These are phyloP conservation scores for Auricularia heimuer DNA, from an alignment of 768 basidiomycete species.

Conservation along the genomic window DNA sequence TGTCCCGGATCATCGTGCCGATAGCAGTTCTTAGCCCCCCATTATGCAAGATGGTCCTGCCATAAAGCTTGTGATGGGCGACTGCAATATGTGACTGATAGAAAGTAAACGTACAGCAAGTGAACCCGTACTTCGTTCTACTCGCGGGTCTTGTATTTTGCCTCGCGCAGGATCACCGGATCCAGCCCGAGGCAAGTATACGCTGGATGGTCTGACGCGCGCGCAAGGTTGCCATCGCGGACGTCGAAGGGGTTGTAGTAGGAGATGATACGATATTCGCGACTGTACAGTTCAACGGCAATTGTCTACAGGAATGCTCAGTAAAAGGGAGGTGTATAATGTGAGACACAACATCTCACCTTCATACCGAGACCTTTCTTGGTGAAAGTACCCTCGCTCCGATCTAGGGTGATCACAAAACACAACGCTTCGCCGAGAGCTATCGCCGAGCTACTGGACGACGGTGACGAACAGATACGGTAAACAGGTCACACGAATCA, in stretches of 20 bases:
- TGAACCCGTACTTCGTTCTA: not conserved
- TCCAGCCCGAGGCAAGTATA: not conserved
- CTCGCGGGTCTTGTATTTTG: not conserved
- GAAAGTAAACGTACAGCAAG: not conserved
- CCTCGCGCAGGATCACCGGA: not conserved
- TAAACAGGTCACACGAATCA: no score
- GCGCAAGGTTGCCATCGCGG: not conserved
- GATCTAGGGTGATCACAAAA: no score
- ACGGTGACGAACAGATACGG: no score
- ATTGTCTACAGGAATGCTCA: not conserved
- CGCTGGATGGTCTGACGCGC: not conserved
- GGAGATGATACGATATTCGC: not conserved
- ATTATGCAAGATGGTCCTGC: not conserved
- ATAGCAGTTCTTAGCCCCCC: not conserved
- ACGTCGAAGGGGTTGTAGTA: not conserved
- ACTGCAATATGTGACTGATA: not conserved
- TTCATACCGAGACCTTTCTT: not conserved
- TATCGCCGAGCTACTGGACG: no score
- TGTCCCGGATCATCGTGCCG: not conserved
- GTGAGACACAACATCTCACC: not conserved
- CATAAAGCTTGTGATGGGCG: not conserved
- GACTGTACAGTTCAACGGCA: not conserved
- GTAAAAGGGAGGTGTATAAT: not conserved
- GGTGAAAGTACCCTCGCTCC: not conserved
- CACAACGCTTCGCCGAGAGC: no score